A percentile compares a stretch with the other conserved stretches of the same genome.
These are phyloP conservation scores for Gynandropsis gynandra DNA, from an alignment of 345 rosid species.

Conservation along the genomic window DNA sequence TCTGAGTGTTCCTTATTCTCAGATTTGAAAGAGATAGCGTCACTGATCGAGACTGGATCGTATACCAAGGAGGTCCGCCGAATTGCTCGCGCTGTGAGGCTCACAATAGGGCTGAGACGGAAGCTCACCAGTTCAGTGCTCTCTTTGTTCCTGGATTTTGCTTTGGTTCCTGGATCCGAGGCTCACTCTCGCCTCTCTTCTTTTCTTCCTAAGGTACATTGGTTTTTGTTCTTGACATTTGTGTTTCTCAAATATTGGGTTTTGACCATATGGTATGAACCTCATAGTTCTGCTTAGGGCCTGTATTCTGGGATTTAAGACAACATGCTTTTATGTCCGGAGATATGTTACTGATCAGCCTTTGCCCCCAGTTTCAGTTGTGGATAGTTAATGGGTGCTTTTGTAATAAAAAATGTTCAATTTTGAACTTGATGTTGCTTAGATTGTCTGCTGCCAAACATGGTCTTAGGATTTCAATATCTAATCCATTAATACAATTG, in stretches of 20 bases:
- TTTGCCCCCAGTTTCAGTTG: no score
- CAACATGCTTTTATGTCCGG: no score
- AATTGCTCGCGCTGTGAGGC: conserved; percentile 59
- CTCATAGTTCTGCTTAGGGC: not conserved
- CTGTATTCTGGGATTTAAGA: not conserved
- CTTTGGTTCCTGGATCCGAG: conserved; percentile 58
- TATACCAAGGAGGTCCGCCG: conserved; percentile 64
- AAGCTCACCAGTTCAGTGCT: conserved; percentile 49
- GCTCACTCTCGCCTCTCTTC: conserved; percentile 41
- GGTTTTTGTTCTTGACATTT: not conserved
- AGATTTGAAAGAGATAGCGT: conserved; percentile 76
- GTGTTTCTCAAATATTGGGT: no score
- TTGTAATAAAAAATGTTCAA: no score
- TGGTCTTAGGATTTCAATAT: no score
- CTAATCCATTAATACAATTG: no score
- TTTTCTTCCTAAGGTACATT: conserved; percentile 54
- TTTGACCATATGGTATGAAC: not conserved
- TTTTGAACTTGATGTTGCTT: no score
- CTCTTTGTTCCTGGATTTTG: conserved; percentile 51
- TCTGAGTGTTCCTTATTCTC: not conserved
- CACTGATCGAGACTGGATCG: conserved; percentile 64
- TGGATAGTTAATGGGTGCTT: no score
- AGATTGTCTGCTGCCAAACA: no score
- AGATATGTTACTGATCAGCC: no score
- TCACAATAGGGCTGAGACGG: conserved; percentile 51